Conservation (phyloP, 2,329 filamentous ascomycete genomes). For the Aspergillus luchuensis region DNA sequence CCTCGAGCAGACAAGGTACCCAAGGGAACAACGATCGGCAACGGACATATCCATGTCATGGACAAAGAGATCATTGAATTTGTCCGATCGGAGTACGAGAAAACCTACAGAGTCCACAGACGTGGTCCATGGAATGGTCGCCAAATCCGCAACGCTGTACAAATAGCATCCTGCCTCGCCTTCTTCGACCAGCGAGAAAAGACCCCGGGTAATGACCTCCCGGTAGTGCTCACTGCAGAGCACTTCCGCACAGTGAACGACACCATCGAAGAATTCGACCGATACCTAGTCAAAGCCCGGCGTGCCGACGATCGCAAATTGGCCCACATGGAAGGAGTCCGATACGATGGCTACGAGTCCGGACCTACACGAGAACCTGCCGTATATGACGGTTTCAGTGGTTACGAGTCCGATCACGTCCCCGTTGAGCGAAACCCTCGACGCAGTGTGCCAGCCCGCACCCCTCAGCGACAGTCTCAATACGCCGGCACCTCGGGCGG, state of each 20-base stretch:
- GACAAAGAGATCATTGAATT: background rate
- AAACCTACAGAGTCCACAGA: background rate
- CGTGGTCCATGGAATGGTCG: constrained; percentile 1
- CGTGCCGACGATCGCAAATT: background rate
- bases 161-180: background rate
- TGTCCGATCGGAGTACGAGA: background rate
- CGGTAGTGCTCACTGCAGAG: background rate
- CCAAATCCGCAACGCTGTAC: constrained; percentile 4
- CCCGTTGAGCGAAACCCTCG: background rate
- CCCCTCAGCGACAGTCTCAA: background rate
- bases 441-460: background rate
- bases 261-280: background rate
- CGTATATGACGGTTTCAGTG: background rate
- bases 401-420: background rate
- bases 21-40: background rate
- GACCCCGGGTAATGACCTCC: background rate
- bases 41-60: background rate
- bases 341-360: background rate
- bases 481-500: background rate
- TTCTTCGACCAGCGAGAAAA: background rate
- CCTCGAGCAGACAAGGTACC: background rate
- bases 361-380: background rate
- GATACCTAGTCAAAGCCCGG: background rate
- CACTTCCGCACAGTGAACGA: background rate
- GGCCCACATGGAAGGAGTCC: background rate